A percentile compares a stretch with the other conserved stretches of the same genome.
Evolutionary conservation across 768 basidiomycete genomes (phyloP).

Genomic region (Agaricus blazei): DNA sequence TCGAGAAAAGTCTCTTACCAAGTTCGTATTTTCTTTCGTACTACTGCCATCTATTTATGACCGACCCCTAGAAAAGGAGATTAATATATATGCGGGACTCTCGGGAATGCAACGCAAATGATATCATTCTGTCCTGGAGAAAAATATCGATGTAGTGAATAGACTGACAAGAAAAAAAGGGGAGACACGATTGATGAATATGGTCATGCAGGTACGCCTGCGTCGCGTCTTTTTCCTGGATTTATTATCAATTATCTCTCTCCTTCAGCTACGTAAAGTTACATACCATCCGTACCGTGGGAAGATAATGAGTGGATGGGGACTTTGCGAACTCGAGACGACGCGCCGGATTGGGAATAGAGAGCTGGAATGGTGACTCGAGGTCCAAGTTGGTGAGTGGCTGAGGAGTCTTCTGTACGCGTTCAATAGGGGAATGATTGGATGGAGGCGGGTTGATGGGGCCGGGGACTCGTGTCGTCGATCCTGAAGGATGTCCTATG

Average conservation of each 20-base stretch:
- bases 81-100: constrained; percentile 96
- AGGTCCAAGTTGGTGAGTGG: no score
- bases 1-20: constrained; percentile 93
- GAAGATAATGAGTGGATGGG: no score
- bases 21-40: constrained; percentile 37
- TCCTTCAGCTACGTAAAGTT: constrained; percentile 65
- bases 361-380: no score
- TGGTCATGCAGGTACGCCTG: constrained; percentile 89
- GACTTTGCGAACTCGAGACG: no score
- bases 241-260: background rate
- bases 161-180: constrained; percentile 99
- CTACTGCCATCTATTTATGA: background rate
- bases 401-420: no score
- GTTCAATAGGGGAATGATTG: no score
- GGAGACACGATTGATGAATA: constrained; percentile 95
- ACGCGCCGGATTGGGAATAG: no score
- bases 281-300: constrained; percentile 89
- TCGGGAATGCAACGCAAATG: constrained; percentile 98
- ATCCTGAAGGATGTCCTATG: no score
- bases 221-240: constrained; percentile 29
- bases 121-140: constrained; percentile 94
- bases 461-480: no score
- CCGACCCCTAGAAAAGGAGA: constrained; percentile 75
- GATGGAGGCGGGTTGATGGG: no score
- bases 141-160: constrained; percentile 98